Percentiles rank a stretch among this genome's conserved stretches.
phyloP scores from a whole-genome alignment of 2,329 filamentous ascomycete genomes.

The Xylaria sp. region DNA sequence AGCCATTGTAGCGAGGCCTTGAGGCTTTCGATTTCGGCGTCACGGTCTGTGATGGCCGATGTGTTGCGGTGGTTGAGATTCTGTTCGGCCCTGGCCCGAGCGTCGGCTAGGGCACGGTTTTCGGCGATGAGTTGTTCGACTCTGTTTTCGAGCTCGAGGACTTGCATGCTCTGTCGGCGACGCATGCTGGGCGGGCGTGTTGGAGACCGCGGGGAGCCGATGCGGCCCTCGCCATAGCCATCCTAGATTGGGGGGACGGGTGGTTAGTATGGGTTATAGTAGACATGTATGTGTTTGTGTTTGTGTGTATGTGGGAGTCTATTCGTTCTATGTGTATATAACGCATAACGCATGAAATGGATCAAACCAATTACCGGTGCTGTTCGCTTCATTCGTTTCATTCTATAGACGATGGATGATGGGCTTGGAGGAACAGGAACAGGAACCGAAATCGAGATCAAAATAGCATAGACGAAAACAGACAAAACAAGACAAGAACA shows the following conservation, averaged over 20 bases:
- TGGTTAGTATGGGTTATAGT: neutral
- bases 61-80: conserved; percentile 73
- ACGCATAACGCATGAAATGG: neutral
- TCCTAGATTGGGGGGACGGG: conserved; percentile 67
- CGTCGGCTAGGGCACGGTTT: conserved; percentile 81
- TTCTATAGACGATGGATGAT: neutral
- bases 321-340: neutral
- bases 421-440: no score
- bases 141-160: conserved; percentile 87
- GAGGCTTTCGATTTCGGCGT: conserved; percentile 86
- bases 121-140: conserved; percentile 88
- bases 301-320: neutral
- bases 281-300: neutral
- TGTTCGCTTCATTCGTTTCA: neutral
- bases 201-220: conserved; percentile 89
- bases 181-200: conserved; percentile 96
- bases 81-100: conserved; percentile 75
- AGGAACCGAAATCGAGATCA: conserved; percentile 7
- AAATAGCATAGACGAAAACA: neutral
- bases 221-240: conserved; percentile 89
- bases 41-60: conserved; percentile 79
- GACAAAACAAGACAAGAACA: neutral
- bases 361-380: neutral
- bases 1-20: conserved; percentile 82
- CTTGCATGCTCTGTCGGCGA: conserved; percentile 96